Percentiles rank a stretch among this genome's conserved stretches.
Evolutionary conservation across 2,329 filamentous ascomycete species (phyloP).

Genomic region (Camillea tinctor): DNA sequence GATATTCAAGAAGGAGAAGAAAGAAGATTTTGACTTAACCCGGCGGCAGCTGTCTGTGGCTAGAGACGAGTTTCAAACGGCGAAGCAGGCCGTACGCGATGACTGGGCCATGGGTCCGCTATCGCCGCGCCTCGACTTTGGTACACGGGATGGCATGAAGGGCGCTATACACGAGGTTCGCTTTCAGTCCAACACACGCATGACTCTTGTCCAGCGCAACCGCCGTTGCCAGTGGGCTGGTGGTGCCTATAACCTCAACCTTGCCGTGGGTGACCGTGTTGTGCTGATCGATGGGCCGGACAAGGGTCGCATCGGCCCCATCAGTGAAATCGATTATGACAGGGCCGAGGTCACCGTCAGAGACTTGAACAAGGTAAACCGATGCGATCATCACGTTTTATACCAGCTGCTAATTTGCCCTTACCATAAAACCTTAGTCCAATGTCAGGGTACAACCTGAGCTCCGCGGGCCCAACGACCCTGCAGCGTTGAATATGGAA

Average conservation of each 20-base stretch:
- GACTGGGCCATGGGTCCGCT: conserved; percentile 78
- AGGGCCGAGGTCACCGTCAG: conserved; percentile 61
- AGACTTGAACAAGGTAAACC: conserved; percentile 59
- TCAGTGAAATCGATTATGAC: conserved; percentile 55
- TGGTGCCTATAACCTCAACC: conserved; percentile 55
- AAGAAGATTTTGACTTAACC: conserved; percentile 13
- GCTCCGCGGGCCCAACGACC: conserved; percentile 36
- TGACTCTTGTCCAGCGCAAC: conserved; percentile 35
- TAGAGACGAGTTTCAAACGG: conserved; percentile 39
- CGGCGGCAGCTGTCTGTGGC: conserved; percentile 31
- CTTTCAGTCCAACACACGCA: conserved; percentile 18
- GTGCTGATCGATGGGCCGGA: conserved; percentile 76
- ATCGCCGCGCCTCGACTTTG: conserved; percentile 73
- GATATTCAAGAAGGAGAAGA: conserved; percentile 24
- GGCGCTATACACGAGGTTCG: conserved; percentile 51
- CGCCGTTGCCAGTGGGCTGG: conserved; percentile 51
- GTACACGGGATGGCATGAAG: conserved; percentile 54
- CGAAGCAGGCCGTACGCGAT: conserved; percentile 62
- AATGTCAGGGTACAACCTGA: conserved; percentile 41
- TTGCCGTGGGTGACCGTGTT: conserved; percentile 73
- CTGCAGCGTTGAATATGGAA: conserved; percentile 46
- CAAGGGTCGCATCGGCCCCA: conserved; percentile 78
- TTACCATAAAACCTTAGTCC: conserved; percentile 25
- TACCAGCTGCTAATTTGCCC: conserved; percentile 7
- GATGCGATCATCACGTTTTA: background rate